phyloP scores from a whole-genome alignment of 768 basidiomycete species.

The Phaffia australis region DNA sequence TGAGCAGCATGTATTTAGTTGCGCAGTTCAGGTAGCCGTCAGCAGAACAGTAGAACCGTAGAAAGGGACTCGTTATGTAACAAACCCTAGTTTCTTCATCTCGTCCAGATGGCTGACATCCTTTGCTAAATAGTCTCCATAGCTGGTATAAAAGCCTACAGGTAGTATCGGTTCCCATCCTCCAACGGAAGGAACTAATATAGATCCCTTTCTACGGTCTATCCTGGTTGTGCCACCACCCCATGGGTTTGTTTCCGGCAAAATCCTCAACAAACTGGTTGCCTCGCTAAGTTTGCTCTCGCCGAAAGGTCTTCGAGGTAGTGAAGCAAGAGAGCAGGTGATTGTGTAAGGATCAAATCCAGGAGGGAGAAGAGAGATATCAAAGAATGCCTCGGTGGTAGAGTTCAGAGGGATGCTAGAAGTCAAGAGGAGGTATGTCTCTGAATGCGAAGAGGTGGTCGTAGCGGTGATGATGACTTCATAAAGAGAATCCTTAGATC shows the following conservation, averaged over 20 bases:
- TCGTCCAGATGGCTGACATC: constrained; percentile 49
- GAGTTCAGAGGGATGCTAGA: too few species aligned
- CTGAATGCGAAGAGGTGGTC: too few species aligned
- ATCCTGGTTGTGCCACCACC: constrained; percentile 33
- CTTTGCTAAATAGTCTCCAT: constrained; percentile 35
- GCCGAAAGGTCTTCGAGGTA: neutral
- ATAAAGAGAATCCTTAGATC: too few species aligned
- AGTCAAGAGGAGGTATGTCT: too few species aligned
- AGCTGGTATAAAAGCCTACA: constrained; percentile 60
- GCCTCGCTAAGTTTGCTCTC: constrained; percentile 42
- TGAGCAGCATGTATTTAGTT: constrained; percentile 29
- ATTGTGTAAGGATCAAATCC: constrained; percentile 7
- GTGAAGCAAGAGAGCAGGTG: constrained; percentile 14
- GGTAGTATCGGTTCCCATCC: constrained; percentile 47
- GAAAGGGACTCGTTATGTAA: constrained; percentile 29
- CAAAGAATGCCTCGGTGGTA: too few species aligned
- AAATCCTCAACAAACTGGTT: constrained; percentile 40
- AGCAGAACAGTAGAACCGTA: constrained; percentile 8
- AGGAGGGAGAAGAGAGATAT: constrained; percentile 4
- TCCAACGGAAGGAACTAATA: constrained; percentile 27
- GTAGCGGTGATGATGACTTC: too few species aligned
- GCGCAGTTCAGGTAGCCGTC: constrained; percentile 9
- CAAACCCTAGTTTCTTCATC: constrained; percentile 51
- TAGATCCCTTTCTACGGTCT: constrained; percentile 31
- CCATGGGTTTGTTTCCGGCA: constrained; percentile 36